Evolutionary conservation across 768 basidiomycete genomes (phyloP).

Genomic region (Termitomyces sp.): DNA sequence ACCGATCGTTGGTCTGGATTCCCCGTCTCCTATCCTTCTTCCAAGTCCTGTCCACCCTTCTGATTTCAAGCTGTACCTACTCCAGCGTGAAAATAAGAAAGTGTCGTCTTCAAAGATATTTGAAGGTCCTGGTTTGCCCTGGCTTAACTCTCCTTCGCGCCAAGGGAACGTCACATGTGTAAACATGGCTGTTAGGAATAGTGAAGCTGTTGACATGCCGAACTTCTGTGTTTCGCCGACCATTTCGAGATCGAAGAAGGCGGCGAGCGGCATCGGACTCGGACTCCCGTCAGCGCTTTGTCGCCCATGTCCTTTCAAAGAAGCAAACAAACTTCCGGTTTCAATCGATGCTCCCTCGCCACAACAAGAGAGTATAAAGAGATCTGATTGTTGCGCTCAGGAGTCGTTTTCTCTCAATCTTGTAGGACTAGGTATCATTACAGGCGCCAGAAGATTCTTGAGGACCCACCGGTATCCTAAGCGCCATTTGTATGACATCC

Average conservation of each 20-base stretch:
- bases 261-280: constrained; percentile 10
- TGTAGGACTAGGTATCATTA: background rate
- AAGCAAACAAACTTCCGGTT: background rate
- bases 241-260: constrained; percentile 1
- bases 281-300: constrained; percentile 6
- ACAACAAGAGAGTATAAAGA: background rate
- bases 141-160: too few relatives aligned
- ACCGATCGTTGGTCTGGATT: background rate
- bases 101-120: background rate
- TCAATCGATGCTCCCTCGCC: background rate
- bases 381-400: background rate
- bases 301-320: background rate
- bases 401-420: background rate
- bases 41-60: background rate
- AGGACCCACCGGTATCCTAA: constrained; percentile 1
- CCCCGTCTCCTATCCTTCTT: constrained; percentile 13
- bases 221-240: background rate
- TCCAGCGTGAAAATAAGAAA: background rate
- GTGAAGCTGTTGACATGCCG: background rate
- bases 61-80: background rate
- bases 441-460: constrained; percentile 6
- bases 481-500: constrained; percentile 11
- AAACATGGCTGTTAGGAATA: background rate
- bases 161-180: background rate
- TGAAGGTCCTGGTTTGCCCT: background rate